A percentile compares a stretch with the other conserved stretches of the same genome.
These are phyloP conservation scores for Gamarada debralockiae DNA, from an alignment of 495 filamentous ascomycete species.

Conservation along the genomic window DNA sequence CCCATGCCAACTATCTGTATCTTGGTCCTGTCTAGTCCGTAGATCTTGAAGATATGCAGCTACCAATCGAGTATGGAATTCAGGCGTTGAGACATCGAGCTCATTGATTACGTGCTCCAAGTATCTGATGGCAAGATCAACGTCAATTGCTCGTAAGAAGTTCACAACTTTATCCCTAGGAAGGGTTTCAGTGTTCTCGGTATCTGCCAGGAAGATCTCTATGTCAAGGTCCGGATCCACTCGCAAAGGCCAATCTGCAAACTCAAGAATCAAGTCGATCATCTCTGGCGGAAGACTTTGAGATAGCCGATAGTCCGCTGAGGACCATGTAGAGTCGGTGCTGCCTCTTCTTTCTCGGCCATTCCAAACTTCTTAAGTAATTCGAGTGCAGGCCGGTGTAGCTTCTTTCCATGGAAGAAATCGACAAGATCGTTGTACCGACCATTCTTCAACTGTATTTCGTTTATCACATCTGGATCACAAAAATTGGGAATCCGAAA, in stretches of 20 bases:
- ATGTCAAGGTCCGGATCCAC: conserved; percentile 75
- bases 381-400: conserved; percentile 86
- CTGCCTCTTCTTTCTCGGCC: conserved; percentile 56
- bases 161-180: conserved; percentile 70
- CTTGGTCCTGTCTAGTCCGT: conserved; percentile 36
- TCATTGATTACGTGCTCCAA: conserved; percentile 89
- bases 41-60: conserved; percentile 69
- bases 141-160: conserved; percentile 68
- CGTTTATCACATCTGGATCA: conserved; percentile 91
- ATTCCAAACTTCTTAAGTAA: conserved; percentile 80
- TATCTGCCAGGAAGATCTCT: conserved; percentile 92
- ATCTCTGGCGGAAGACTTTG: conserved; percentile 81
- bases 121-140: conserved; percentile 70
- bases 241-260: conserved; percentile 80
- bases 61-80: conserved; percentile 81
- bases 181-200: conserved; percentile 88
- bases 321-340: conserved; percentile 74
- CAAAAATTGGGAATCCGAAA: conserved; percentile 98
- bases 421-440: conserved; percentile 93
- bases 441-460: conserved; percentile 80
- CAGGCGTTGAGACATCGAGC: conserved; percentile 76
- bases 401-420: conserved; percentile 91
- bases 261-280: conserved; percentile 89
- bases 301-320: conserved; percentile 84
- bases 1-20: conserved; percentile 46